Percentiles rank a stretch among this genome's conserved stretches.
phyloP scores from a whole-genome alignment of 495 filamentous ascomycete species.

The Tuber brumale region DNA sequence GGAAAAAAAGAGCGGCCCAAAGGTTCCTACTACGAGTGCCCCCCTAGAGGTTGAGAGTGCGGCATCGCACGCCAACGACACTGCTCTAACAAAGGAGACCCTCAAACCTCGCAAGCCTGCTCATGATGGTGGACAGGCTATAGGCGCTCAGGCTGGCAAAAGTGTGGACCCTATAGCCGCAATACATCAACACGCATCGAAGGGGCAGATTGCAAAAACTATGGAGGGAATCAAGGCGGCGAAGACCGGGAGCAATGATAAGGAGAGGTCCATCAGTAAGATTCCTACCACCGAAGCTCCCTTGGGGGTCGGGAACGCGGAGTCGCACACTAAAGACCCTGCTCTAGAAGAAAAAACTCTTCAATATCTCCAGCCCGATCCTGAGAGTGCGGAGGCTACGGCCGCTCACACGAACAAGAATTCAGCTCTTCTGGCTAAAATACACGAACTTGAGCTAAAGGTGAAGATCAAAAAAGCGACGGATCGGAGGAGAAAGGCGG shows the following conservation, averaged over 20 bases:
- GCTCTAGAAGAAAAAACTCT: not conserved
- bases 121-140: not conserved
- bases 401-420: too few species aligned
- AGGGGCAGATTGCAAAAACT: not conserved
- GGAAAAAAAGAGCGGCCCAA: rapidly evolving
- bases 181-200: not conserved
- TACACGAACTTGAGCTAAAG: not conserved
- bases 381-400: not conserved
- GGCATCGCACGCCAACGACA: not conserved
- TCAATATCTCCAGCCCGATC: not conserved
- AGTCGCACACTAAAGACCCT: not conserved
- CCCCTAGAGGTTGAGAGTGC: not conserved
- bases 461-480: not conserved
- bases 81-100: not conserved
- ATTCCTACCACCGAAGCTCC: too few species aligned
- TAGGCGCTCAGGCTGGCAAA: not conserved
- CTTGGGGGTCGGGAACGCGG: too few species aligned
- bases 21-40: not conserved
- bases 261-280: too few species aligned
- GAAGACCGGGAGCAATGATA: not conserved
- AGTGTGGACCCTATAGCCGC: not conserved
- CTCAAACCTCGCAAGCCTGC: not conserved
- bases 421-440: not conserved
- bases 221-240: not conserved
- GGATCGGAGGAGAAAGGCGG: too few species aligned